phyloP scores from a whole-genome alignment of 192 early-diverging fungal genomes.

The Gonapodya prolifera region DNA sequence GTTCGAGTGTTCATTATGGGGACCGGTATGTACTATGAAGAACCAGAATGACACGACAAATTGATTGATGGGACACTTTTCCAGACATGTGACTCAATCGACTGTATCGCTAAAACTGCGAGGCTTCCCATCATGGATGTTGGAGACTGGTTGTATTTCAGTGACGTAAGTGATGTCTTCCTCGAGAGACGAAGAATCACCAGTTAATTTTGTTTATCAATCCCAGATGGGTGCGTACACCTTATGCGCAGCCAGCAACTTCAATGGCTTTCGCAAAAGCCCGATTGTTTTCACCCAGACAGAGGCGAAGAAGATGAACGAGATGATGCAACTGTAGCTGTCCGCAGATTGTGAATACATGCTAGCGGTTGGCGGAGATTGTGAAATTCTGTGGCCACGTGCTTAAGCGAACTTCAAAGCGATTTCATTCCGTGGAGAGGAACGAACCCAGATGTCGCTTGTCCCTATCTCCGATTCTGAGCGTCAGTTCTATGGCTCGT shows the following conservation, averaged over 20 bases:
- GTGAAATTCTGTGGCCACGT: not conserved
- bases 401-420: too few relatives aligned
- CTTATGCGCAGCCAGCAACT: conserved; percentile 70
- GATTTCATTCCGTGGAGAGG: not conserved
- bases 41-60: not conserved
- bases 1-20: conserved; percentile 15
- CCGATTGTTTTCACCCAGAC: not conserved
- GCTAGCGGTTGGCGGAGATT: too few relatives aligned
- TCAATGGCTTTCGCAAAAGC: conserved; percentile 42
- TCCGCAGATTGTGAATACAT: too few relatives aligned
- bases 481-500: not conserved
- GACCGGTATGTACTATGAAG: not conserved
- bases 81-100: conserved; percentile 97
- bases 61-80: not conserved
- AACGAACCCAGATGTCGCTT: not conserved
- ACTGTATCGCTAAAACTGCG: conserved; percentile 62
- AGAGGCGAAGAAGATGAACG: not conserved
- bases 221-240: conserved; percentile 98
- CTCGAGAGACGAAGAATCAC: not conserved
- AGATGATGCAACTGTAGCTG: too few relatives aligned
- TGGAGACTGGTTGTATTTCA: conserved; percentile 91
- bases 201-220: not conserved
- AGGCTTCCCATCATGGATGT: conserved; percentile 70
- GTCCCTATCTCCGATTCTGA: not conserved
- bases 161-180: not conserved